Evolutionary conservation across 257 asterid genomes (phyloP), one percentile per base, ranked within the genome.

Genomic region (Solanum arcanum): DNA sequence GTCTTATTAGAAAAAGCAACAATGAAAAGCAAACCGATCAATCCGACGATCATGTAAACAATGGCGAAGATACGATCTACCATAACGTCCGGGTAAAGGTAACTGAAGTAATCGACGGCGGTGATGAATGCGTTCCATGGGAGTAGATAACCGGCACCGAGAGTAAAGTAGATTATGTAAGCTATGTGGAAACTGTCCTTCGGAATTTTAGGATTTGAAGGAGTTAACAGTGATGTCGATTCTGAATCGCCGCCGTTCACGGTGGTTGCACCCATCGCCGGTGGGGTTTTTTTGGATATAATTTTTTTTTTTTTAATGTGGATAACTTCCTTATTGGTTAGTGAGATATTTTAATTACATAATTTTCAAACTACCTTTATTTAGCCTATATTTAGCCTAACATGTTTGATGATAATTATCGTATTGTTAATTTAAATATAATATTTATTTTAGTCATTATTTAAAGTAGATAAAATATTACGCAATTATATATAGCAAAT

Each of bases 91-190:
- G 99, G 99, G 90, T 96, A 96, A 59, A 96, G 98, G 92, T 92
- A 93, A 72, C 90, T 59, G 93, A 96, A 96, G 92, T 96, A 96
- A 91, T 96, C 99, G 73, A 96, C 98, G 93, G 98, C 98, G 11
- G 98, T 96, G 95, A 95, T 93, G 96, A 96, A 95, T 25, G 99
- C 98, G 89, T 96, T 96, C 99, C 99, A 96, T 39, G 98, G 98
- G 83, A 96, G 91, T 68, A 96, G 98, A 77, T 96, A 95, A 4
- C 99, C 98, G 0, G 93, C 41, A 62, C 99, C 99, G 49, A 96
- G 87, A 3, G 97, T 94, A 93, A 95, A 96, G 94, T 95, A 95
- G 81, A 93, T 92, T 69, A 94, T 91, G 94, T 95, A 96, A 20
- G 98, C 99, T 1, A 96, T 52, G 88, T 95, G 92, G 92, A 96